Evolutionary conservation across 305 asterid species (phyloP).

Genomic region (Rubia tinctorum): DNA sequence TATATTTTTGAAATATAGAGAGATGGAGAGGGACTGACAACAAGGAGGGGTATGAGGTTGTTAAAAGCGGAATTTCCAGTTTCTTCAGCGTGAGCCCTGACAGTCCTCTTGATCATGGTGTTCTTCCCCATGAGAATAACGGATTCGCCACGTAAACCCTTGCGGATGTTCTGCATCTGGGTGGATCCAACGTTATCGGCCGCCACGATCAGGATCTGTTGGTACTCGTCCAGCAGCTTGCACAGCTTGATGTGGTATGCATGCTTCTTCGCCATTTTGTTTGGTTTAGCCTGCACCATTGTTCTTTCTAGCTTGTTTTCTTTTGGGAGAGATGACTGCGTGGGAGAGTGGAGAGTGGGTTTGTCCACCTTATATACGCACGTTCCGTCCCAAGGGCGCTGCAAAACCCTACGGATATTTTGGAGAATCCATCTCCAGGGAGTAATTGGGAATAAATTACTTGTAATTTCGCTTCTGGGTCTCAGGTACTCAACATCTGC

Average conservation of each 20-base stretch:
- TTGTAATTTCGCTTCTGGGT: too few relatives aligned
- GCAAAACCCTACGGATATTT: too few relatives aligned
- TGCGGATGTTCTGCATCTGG: constrained; percentile 33
- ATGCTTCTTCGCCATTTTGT: constrained; percentile 24
- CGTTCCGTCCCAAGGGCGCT: too few relatives aligned
- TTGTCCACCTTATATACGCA: too few relatives aligned
- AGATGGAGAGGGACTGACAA: constrained; percentile 18
- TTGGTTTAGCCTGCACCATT: constrained; percentile 22
- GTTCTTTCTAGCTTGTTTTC: too few relatives aligned
- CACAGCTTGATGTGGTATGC: constrained; percentile 29
- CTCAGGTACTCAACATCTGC: too few relatives aligned
- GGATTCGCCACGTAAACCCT: constrained; percentile 32
- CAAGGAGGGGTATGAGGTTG: constrained; percentile 32
- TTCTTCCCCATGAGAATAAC: constrained; percentile 36
- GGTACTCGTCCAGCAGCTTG: constrained; percentile 24
- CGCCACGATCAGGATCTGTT: constrained; percentile 25
- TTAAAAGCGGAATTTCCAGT: constrained; percentile 21
- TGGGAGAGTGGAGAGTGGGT: too few relatives aligned
- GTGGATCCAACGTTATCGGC: constrained; percentile 39
- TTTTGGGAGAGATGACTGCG: too few relatives aligned
- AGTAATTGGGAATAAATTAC: too few relatives aligned
- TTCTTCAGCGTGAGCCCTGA: constrained; percentile 28
- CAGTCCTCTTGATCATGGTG: constrained; percentile 36
- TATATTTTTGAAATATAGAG: too few relatives aligned
- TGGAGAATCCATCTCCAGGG: too few relatives aligned